phyloP scores from a whole-genome alignment of 73 alveolate species.

The Uronychia binucleata region DNA sequence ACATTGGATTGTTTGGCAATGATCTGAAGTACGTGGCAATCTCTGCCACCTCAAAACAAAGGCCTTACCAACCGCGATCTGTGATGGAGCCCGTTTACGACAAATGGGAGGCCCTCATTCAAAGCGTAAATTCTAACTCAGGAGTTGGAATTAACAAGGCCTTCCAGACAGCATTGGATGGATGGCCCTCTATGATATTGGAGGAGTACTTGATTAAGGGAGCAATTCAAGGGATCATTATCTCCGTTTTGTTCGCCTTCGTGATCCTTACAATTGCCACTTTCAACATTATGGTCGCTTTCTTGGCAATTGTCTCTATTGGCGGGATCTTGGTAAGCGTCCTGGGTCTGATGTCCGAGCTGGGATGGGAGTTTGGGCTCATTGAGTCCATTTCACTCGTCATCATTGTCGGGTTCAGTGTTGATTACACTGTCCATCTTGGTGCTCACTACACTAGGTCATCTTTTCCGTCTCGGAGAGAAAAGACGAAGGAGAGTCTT shows the following conservation, averaged over 20 bases:
- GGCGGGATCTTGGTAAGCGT: constrained; percentile 5
- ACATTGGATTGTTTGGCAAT: background rate
- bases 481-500: constrained; percentile 38
- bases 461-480: constrained; percentile 9
- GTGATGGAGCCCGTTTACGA: background rate
- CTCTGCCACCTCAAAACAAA: background rate
- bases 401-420: constrained; percentile 53
- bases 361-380: constrained; percentile 12
- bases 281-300: background rate
- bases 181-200: background rate
- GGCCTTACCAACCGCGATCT: background rate
- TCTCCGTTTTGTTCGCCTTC: constrained; percentile 6
- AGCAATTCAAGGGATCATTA: background rate
- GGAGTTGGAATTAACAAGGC: constrained; percentile 4
- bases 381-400: constrained; percentile 53
- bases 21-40: background rate
- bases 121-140: background rate
- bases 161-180: background rate
- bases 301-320: constrained; percentile 6
- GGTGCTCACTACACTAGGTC: constrained; percentile 36
- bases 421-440: constrained; percentile 61
- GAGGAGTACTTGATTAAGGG: background rate
- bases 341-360: background rate
- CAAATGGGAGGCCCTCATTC: background rate
- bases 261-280: background rate